Conservation (phyloP, 805 yeast genomes). For the Metschnikowia bowlesiae region DNA sequence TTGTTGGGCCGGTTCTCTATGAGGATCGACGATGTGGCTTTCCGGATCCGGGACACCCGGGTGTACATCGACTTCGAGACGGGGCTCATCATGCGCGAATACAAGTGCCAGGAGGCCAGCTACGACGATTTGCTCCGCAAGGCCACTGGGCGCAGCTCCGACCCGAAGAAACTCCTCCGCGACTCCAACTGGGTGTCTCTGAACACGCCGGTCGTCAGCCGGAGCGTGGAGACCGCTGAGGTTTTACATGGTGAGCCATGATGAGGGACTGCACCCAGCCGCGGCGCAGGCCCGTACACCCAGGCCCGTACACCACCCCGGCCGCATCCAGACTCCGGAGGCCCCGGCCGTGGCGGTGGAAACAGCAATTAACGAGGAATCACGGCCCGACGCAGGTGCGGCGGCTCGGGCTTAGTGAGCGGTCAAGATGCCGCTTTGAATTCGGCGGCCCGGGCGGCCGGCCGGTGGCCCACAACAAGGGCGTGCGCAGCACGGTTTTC, state of each 20-base stretch:
- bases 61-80: conserved; percentile 72
- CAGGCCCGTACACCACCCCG: too few species aligned
- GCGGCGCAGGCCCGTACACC: too few species aligned
- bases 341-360: too few species aligned
- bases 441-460: too few species aligned
- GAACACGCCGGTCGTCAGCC: conserved; percentile 48
- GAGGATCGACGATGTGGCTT: conserved; percentile 84
- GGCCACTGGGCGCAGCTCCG: conserved; percentile 24
- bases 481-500: neutral
- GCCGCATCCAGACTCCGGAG: too few species aligned
- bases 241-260: too few species aligned
- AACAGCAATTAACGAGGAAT: too few species aligned
- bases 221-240: conserved; percentile 13
- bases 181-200: conserved; percentile 71
- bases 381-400: too few species aligned
- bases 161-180: conserved; percentile 51
- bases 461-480: too few species aligned
- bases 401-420: too few species aligned
- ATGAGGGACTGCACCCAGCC: neutral
- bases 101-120: conserved; percentile 51
- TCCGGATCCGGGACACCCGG: conserved; percentile 81
- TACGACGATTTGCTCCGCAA: conserved; percentile 30
- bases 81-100: conserved; percentile 66
- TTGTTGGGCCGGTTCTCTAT: conserved; percentile 73
- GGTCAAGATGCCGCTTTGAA: too few species aligned